A percentile compares a stretch with the other conserved stretches of the same genome.
Conservation (phyloP, 2,329 filamentous ascomycete species). For the Paraphaeosphaeria minitans region DNA sequence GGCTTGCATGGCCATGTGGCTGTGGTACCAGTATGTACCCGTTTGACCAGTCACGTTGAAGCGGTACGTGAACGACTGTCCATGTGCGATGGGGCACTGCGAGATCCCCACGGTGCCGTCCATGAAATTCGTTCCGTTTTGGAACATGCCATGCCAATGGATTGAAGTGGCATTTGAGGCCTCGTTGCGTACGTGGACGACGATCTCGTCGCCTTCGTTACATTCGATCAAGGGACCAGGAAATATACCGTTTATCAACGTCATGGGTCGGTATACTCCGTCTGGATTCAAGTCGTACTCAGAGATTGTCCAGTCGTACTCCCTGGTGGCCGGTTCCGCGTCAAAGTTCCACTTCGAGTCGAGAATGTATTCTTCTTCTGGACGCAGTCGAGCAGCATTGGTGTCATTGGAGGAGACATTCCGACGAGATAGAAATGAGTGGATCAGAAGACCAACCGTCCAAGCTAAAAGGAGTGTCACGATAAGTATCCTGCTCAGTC, state of each 20-base stretch:
- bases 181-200: slow-evolving; percentile 64
- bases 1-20: slow-evolving; percentile 50
- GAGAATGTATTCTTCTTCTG: slow-evolving; percentile 56
- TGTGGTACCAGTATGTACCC: slow-evolving; percentile 43
- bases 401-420: not conserved
- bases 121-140: slow-evolving; percentile 50
- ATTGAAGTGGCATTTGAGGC: slow-evolving; percentile 64
- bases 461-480: slow-evolving; percentile 18
- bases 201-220: slow-evolving; percentile 68
- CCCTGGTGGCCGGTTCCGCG: slow-evolving; percentile 57
- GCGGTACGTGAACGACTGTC: slow-evolving; percentile 38
- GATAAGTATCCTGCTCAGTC: slow-evolving; percentile 8
- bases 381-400: slow-evolving; percentile 19
- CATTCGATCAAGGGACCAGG: slow-evolving; percentile 48
- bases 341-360: slow-evolving; percentile 61
- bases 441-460: slow-evolving; percentile 22
- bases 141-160: slow-evolving; percentile 67
- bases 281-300: slow-evolving; percentile 65
- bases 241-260: slow-evolving; percentile 49
- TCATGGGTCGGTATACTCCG: slow-evolving; percentile 52
- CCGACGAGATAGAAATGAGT: slow-evolving; percentile 16
- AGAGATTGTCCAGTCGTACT: slow-evolving; percentile 65
- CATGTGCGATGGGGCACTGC: slow-evolving; percentile 62
- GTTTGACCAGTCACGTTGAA: slow-evolving; percentile 45
- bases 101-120: slow-evolving; percentile 62